Percentiles rank a stretch among this genome's conserved stretches.
Evolutionary conservation across 805 yeast species (phyloP).

Genomic region (Myxozyma monticola): DNA sequence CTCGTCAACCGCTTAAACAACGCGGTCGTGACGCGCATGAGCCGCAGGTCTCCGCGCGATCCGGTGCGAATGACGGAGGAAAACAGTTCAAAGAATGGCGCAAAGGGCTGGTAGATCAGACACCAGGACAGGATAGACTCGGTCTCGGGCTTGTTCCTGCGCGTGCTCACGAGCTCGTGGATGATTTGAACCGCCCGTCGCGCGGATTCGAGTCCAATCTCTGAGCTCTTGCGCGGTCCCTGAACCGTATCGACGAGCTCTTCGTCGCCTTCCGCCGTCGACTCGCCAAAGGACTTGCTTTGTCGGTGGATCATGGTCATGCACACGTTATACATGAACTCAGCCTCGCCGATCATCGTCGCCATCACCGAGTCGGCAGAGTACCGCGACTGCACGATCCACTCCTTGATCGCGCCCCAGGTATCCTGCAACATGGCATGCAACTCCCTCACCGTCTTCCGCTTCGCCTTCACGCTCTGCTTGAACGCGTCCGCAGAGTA

Average conservation of each 20-base stretch:
- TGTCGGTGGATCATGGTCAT: slow-evolving; percentile 23
- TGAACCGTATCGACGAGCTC: slow-evolving; percentile 4
- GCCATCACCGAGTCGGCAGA: not conserved
- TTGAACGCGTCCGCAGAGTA: slow-evolving; percentile 18
- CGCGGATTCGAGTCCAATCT: slow-evolving; percentile 13
- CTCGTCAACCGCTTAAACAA: slow-evolving; percentile 2
- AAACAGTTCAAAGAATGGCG: slow-evolving; percentile 22
- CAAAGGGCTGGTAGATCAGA: slow-evolving; percentile 19
- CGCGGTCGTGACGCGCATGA: slow-evolving; percentile 4
- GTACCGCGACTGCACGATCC: slow-evolving; percentile 1
- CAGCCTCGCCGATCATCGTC: slow-evolving; percentile 6
- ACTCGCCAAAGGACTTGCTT: slow-evolving; percentile 1
- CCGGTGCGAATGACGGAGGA: slow-evolving; percentile 8
- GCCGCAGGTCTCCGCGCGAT: slow-evolving; percentile 10
- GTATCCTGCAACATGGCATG: slow-evolving; percentile 5
- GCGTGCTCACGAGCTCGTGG: not conserved
- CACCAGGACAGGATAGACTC: slow-evolving; percentile 5
- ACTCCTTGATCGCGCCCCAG: slow-evolving; percentile 6
- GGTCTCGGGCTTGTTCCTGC: not conserved
- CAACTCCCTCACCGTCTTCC: slow-evolving; percentile 14
- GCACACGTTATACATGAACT: slow-evolving; percentile 7
- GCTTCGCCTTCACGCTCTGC: slow-evolving; percentile 8
- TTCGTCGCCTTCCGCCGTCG: not conserved
- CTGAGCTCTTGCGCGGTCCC: slow-evolving; percentile 8
- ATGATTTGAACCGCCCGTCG: slow-evolving; percentile 13